Base-by-base conservation (phyloP, 106 monocot species). In the Narthecium ossifragum region DNA sequence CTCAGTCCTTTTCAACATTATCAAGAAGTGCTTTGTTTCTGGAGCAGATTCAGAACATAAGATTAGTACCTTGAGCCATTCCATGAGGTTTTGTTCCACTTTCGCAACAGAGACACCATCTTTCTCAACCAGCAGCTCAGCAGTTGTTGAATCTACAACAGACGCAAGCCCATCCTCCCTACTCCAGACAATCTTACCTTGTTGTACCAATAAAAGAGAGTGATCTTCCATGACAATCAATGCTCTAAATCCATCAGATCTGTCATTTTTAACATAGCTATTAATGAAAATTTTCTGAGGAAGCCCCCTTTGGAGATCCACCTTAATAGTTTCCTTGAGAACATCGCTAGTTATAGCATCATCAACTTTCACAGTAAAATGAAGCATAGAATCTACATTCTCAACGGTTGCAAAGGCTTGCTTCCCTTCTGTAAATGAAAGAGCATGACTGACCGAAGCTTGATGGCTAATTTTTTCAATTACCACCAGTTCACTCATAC, bases 81-180 rank as follows among this genome's bases (percentile, higher is more conserved):
- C 98, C 62, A 84, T 88, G 51, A 99, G 81, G 63, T 74, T 88
- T 34, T 99, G 72, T 38, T 99, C 98, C 79, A 99, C 98, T 58
- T 88, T 74, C 24, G 87, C 81, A 53, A 99, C 88, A 30, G 91
- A 99, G 5, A 88, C 91, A 60, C 91, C 87, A 67, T 73, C 76
- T 70, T 85, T 99, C 76, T 99, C 84, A 51, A 99, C 73, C 48
- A 91, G 98, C 11, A 99, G 61, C 62, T 91, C 98, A 70, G 82
- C 87, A 23, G 82, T 75, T 54, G 85, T 88, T 47, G 77, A 80
- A 85, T 77, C 88, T 59, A 91, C 65, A 73, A 99, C 73, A 27
- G 98, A 99, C 52, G 98, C 98, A 43, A 99, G 82, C 11, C 88
- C 98, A 73, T 99, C 98, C 55, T 99, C 98, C 63, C 98, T 81